These are phyloP conservation scores for Starmerella bombicola DNA, from an alignment of 805 yeast genomes.

Conservation along the genomic window DNA sequence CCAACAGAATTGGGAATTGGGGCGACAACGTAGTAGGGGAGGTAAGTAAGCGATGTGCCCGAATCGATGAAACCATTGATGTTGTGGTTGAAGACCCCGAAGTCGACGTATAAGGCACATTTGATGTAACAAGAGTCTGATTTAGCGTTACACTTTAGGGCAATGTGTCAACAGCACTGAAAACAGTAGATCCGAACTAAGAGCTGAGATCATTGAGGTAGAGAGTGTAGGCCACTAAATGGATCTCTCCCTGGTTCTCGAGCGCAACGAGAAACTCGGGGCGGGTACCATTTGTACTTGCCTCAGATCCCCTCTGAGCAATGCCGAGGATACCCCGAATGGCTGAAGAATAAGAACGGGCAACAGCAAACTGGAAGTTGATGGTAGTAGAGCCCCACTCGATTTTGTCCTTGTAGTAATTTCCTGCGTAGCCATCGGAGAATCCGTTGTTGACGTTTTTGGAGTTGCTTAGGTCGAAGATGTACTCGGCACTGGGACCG, in stretches of 20 bases:
- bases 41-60: slow-evolving; percentile 37
- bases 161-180: slow-evolving; percentile 58
- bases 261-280: slow-evolving; percentile 27
- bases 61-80: slow-evolving; percentile 33
- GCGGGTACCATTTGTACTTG: slow-evolving; percentile 15
- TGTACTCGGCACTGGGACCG: not conserved
- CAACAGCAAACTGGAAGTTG: not conserved
- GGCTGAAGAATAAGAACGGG: not conserved
- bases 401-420: not conserved
- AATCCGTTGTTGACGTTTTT: not conserved
- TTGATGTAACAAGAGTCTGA: slow-evolving; percentile 1
- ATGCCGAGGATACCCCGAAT: not conserved
- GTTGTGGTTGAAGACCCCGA: slow-evolving; percentile 9
- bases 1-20: slow-evolving; percentile 8
- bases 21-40: slow-evolving; percentile 28
- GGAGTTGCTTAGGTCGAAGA: not conserved
- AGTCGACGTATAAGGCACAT: slow-evolving; percentile 9
- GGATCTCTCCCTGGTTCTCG: slow-evolving; percentile 33
- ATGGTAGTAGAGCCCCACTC: not conserved
- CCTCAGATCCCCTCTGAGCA: not conserved
- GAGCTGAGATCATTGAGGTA: slow-evolving; percentile 34
- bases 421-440: not conserved
- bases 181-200: slow-evolving; percentile 24
- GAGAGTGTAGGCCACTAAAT: slow-evolving; percentile 35
- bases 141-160: slow-evolving; percentile 41